Evolutionary conservation across 192 early-diverging fungal species (phyloP).

Genomic region (Coemansia sp.): DNA sequence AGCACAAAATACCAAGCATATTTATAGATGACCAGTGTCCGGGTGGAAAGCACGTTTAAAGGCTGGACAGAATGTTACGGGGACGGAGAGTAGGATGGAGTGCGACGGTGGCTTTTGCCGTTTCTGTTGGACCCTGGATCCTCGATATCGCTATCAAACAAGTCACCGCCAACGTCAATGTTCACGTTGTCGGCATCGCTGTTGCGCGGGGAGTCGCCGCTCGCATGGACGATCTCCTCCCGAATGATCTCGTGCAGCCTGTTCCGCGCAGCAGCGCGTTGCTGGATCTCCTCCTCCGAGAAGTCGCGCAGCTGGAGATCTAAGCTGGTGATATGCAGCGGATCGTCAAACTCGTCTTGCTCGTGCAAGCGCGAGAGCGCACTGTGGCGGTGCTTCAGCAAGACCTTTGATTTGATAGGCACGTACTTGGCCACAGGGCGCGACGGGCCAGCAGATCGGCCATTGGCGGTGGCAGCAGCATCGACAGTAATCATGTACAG

Average conservation of each 20-base stretch:
- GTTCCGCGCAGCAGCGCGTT: slow-evolving; percentile 22
- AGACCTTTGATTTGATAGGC: slow-evolving; percentile 28
- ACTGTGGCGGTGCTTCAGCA: slow-evolving; percentile 26
- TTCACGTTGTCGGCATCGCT: slow-evolving; percentile 24
- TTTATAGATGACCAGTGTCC: neutral
- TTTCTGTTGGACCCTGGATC: neutral
- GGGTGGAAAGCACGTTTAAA: neutral
- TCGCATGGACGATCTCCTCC: slow-evolving; percentile 29
- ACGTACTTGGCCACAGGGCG: slow-evolving; percentile 27
- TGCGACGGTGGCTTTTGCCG: slow-evolving; percentile 10
- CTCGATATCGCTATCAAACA: slow-evolving; percentile 18
- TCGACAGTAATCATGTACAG: slow-evolving; percentile 37
- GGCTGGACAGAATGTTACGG: neutral
- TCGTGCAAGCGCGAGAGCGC: neutral
- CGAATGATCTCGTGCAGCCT: slow-evolving; percentile 23
- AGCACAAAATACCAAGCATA: neutral
- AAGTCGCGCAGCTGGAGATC: slow-evolving; percentile 44
- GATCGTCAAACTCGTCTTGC: slow-evolving; percentile 26
- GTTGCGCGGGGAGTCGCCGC: neutral
- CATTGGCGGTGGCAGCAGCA: neutral
- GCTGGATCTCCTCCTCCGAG: slow-evolving; percentile 39
- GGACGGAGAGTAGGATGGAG: slow-evolving; percentile 34
- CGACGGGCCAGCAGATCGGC: neutral
- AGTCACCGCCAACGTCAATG: slow-evolving; percentile 29
- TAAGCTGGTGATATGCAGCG: slow-evolving; percentile 24